These are phyloP conservation scores for Nannizzia gypsea DNA, from an alignment of 2,329 filamentous ascomycete genomes.

Conservation along the genomic window DNA sequence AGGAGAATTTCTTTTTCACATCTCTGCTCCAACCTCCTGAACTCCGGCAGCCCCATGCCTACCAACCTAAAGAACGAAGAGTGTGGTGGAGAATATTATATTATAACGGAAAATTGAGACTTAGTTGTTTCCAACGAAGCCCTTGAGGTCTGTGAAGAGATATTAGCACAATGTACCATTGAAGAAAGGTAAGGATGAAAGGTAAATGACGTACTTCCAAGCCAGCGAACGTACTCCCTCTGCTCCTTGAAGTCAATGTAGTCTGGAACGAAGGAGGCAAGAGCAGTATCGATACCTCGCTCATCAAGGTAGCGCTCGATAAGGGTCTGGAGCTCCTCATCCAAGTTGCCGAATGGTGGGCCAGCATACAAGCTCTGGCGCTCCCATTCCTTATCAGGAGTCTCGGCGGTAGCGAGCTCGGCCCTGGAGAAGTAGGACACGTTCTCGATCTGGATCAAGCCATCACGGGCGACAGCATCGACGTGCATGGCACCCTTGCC, in stretches of 20 bases:
- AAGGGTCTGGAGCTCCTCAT: constrained; percentile 87
- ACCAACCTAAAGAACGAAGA: not conserved
- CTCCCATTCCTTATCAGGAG: constrained; percentile 63
- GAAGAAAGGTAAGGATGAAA: not conserved
- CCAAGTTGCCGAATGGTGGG: constrained; percentile 83
- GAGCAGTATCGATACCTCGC: constrained; percentile 72
- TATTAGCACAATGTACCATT: not conserved
- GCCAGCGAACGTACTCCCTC: constrained; percentile 86
- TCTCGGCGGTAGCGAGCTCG: constrained; percentile 62
- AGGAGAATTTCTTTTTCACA: constrained; percentile 5
- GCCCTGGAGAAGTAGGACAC: constrained; percentile 75
- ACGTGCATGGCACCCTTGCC: constrained; percentile 75
- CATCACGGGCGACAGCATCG: constrained; percentile 75
- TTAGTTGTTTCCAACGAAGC: constrained; percentile 51
- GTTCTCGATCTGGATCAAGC: constrained; percentile 77
- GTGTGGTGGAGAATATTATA: not conserved
- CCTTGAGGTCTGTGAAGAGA: constrained; percentile 54
- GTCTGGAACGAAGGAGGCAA: constrained; percentile 85
- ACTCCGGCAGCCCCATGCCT: constrained; percentile 1
- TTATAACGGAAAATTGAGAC: not conserved
- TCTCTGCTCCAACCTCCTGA: not conserved
- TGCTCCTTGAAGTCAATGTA: constrained; percentile 99
- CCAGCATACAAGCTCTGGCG: constrained; percentile 74
- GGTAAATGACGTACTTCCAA: constrained; percentile 47
- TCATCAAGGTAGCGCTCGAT: constrained; percentile 92